phyloP scores from a whole-genome alignment of 257 asterid species.

The Echites panduratus region DNA sequence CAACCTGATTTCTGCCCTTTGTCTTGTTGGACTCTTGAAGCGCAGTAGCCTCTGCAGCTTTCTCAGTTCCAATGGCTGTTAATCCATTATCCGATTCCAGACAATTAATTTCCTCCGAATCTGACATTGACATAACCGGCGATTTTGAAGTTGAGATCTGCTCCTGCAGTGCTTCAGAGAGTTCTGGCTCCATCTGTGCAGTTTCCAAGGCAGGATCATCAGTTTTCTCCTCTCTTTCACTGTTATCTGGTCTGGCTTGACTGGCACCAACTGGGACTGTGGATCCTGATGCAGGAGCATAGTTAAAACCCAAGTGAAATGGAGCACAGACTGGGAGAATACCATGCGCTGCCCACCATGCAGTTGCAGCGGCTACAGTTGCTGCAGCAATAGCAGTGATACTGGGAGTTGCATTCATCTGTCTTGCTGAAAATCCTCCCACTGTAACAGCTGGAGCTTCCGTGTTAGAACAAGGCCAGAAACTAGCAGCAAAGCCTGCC shows the following conservation, averaged over 20 bases:
- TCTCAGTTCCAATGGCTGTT: slow-evolving; percentile 33
- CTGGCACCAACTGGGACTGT: slow-evolving; percentile 37
- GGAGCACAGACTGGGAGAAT: slow-evolving; percentile 85
- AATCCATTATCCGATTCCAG: slow-evolving; percentile 33
- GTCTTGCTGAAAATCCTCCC: slow-evolving; percentile 38
- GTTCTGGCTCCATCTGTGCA: slow-evolving; percentile 45
- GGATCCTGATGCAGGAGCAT: slow-evolving; percentile 46
- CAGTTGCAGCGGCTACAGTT: slow-evolving; percentile 93
- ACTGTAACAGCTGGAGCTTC: slow-evolving; percentile 38
- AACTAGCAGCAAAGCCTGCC: slow-evolving; percentile 76
- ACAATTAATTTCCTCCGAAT: slow-evolving; percentile 58
- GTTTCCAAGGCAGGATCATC: slow-evolving; percentile 34
- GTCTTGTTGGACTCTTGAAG: slow-evolving; percentile 43
- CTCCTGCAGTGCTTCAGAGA: slow-evolving; percentile 51
- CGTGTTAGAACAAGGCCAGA: slow-evolving; percentile 55
- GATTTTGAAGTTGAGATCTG: slow-evolving; percentile 41
- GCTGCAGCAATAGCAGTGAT: slow-evolving; percentile 86
- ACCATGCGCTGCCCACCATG: slow-evolving; percentile 99
- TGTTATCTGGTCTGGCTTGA: slow-evolving; percentile 33
- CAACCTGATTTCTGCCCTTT: slow-evolving; percentile 61
- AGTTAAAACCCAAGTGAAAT: slow-evolving; percentile 53
- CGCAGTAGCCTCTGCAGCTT: slow-evolving; percentile 31
- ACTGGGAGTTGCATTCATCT: slow-evolving; percentile 49
- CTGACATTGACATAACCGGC: slow-evolving; percentile 47
- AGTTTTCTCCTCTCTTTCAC: slow-evolving; percentile 38